A percentile compares a stretch with the other conserved stretches of the same genome.
Conservation (phyloP, 306 rosid genomes). For the Medicago truncatula region DNA sequence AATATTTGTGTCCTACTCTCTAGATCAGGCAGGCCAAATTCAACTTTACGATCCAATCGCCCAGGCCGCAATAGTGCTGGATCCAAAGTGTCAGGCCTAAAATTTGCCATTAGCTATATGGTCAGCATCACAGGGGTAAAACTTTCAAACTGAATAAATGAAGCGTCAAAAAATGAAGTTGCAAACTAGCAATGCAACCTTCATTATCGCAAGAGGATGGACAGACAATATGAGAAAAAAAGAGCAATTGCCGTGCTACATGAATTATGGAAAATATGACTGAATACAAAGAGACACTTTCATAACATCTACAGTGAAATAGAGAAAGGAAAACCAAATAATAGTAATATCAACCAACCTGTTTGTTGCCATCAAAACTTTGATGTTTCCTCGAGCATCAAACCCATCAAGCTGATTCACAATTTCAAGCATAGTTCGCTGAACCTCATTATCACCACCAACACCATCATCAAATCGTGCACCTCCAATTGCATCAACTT, state of each 20-base stretch:
- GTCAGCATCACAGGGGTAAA: neutral
- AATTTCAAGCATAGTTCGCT: constrained; percentile 97
- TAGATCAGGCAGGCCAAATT: constrained; percentile 97
- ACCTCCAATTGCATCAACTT: constrained; percentile 99
- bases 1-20: constrained; percentile 98
- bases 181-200: constrained; percentile 8
- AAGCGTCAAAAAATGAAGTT: too few relatives aligned
- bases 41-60: constrained; percentile 95
- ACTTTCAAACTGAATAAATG: too few relatives aligned
- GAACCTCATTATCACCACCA: constrained; percentile 98
- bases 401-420: constrained; percentile 99
- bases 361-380: constrained; percentile 98
- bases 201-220: neutral
- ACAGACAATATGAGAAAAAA: too few relatives aligned
- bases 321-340: neutral
- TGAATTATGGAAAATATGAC: neutral
- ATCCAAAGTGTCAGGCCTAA: constrained; percentile 96
- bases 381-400: constrained; percentile 97
- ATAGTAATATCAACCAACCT: constrained; percentile 58
- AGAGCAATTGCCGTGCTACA: too few relatives aligned
- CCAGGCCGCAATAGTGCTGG: constrained; percentile 98
- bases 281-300: neutral
- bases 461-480: constrained; percentile 98
- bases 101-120: constrained; percentile 32
- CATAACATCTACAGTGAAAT: neutral